These are phyloP conservation scores for Sclerotinia nivalis DNA, from an alignment of 2,329 filamentous ascomycete species.

Conservation along the genomic window DNA sequence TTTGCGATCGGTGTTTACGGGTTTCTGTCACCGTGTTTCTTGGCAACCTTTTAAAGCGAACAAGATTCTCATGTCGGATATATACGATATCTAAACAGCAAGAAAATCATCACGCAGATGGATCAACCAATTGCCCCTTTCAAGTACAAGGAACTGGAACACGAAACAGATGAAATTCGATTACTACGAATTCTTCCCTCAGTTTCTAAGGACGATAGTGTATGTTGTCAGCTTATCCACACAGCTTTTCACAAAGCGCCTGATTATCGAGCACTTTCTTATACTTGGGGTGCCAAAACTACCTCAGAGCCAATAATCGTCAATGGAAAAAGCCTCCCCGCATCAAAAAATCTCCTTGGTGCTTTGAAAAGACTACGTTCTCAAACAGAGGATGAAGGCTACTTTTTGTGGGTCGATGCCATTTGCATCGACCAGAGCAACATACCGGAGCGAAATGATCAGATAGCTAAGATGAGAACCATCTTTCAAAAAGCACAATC, in stretches of 20 bases:
- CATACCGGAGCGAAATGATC: constrained; percentile 31
- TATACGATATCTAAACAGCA: neutral
- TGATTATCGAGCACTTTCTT: constrained; percentile 35
- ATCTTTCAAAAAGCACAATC: constrained; percentile 34
- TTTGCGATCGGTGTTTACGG: neutral
- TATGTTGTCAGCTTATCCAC: constrained; percentile 30
- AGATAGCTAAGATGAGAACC: constrained; percentile 33
- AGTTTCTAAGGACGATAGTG: constrained; percentile 10
- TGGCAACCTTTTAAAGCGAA: neutral
- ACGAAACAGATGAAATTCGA: constrained; percentile 24
- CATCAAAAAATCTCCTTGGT: constrained; percentile 31
- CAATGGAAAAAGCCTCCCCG: constrained; percentile 23
- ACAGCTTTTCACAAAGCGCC: constrained; percentile 30
- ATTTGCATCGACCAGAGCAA: constrained; percentile 36
- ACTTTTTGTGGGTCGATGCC: constrained; percentile 36
- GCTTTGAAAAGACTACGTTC: constrained; percentile 33
- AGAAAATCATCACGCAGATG: neutral
- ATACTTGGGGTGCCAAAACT: constrained; percentile 31
- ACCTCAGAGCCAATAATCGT: constrained; percentile 26
- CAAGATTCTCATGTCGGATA: neutral
- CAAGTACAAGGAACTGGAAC: constrained; percentile 16
- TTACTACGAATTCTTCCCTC: constrained; percentile 27
- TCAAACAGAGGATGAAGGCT: constrained; percentile 18
- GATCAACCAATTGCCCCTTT: neutral
- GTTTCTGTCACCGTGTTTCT: neutral